These are phyloP conservation scores for Eucalyptus coolabah DNA, from an alignment of 345 rosid genomes.

Conservation along the genomic window DNA sequence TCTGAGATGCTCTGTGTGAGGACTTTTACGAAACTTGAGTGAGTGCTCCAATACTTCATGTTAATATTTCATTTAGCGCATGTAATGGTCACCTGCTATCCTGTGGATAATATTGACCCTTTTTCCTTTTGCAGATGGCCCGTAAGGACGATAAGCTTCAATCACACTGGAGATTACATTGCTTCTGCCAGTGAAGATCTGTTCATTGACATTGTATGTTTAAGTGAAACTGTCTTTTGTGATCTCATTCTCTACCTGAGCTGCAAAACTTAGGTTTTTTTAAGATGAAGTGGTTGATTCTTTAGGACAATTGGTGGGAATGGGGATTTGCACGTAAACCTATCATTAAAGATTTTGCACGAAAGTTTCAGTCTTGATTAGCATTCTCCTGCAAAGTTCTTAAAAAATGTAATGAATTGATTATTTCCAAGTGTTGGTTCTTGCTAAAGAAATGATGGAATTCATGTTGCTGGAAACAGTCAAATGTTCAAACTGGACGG, in stretches of 20 bases:
- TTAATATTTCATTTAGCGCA: background rate
- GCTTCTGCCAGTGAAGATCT: constrained; percentile 98
- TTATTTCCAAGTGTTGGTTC: background rate
- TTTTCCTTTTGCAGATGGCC: constrained; percentile 53
- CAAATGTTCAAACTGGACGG: constrained; percentile 83
- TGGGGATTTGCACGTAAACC: background rate
- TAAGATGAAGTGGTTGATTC: background rate
- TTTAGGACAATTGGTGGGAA: background rate
- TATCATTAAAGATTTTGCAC: background rate
- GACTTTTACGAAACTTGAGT: constrained; percentile 89
- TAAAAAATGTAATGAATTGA: too few relatives aligned
- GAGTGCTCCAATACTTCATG: constrained; percentile 6
- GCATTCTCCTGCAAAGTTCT: background rate
- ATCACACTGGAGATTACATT: constrained; percentile 65
- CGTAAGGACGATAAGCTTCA: constrained; percentile 91
- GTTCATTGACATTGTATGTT: constrained; percentile 77
- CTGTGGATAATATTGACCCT: background rate
- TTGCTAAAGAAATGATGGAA: background rate
- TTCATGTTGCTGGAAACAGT: constrained; percentile 25
- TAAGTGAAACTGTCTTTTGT: background rate
- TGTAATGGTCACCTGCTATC: background rate
- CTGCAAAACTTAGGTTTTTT: background rate
- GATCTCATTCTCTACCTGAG: background rate
- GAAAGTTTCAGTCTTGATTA: background rate
- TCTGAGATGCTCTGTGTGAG: constrained; percentile 88